These are phyloP conservation scores for Populus ilicifolia DNA, from an alignment of 345 rosid genomes.

Conservation along the genomic window DNA sequence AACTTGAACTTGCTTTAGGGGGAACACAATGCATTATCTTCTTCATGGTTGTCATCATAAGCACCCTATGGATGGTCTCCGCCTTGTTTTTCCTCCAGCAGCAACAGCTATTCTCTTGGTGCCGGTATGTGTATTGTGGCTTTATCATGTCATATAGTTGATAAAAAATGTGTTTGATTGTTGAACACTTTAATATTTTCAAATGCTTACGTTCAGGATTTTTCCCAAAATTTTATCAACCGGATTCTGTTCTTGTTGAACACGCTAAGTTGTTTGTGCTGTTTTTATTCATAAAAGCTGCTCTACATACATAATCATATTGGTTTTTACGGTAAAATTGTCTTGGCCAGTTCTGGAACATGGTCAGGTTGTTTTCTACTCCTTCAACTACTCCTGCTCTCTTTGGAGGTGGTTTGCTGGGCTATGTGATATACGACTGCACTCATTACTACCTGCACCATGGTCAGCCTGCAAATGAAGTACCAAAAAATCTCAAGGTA, in stretches of 20 bases:
- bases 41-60: constrained; percentile 89
- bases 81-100: constrained; percentile 86
- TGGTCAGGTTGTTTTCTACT: constrained; percentile 51
- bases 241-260: neutral
- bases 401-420: constrained; percentile 84
- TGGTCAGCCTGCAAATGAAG: constrained; percentile 65
- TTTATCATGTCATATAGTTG: neutral
- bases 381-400: constrained; percentile 73
- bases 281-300: neutral
- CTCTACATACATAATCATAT: neutral
- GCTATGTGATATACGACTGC: constrained; percentile 83
- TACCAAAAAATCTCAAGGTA: constrained; percentile 74
- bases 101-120: constrained; percentile 62
- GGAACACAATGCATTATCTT: constrained; percentile 75
- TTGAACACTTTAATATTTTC: neutral
- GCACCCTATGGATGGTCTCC: constrained; percentile 86
- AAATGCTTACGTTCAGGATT: neutral
- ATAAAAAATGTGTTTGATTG: neutral
- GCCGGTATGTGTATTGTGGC: constrained; percentile 41
- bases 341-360: constrained; percentile 65
- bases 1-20: constrained; percentile 39
- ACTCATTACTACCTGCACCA: constrained; percentile 95
- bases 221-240: neutral
- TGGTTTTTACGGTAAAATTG: neutral
- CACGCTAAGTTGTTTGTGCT: neutral